phyloP scores from a whole-genome alignment of 2,329 filamentous ascomycete genomes.

The Ilyonectria sp. region DNA sequence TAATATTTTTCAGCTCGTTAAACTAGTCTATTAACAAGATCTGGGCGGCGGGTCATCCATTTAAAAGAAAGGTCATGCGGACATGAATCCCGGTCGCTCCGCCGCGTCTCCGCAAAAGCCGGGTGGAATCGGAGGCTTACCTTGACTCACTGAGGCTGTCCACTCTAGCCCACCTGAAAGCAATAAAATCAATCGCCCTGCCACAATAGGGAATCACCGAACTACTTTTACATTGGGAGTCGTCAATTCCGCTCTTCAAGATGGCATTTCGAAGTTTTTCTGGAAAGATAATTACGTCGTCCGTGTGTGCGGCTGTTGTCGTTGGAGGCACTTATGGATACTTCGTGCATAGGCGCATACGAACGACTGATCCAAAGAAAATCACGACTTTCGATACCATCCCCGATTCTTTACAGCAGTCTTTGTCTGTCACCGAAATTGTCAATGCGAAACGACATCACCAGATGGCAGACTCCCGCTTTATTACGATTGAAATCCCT shows the following conservation, averaged over 20 bases:
- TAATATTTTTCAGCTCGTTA: background rate
- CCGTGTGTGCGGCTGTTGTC: slow-evolving; percentile 26
- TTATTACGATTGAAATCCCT: slow-evolving; percentile 43
- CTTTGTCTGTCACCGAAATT: slow-evolving; percentile 41
- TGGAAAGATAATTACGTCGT: slow-evolving; percentile 34
- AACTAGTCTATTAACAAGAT: background rate
- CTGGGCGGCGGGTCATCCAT: background rate
- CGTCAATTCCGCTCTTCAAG: background rate
- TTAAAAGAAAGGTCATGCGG: background rate
- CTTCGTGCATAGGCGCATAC: slow-evolving; percentile 33
- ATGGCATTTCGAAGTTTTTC: slow-evolving; percentile 38
- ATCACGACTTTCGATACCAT: slow-evolving; percentile 37
- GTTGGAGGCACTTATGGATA: slow-evolving; percentile 37
- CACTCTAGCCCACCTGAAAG: slow-evolving; percentile 16
- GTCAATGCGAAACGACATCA: slow-evolving; percentile 46
- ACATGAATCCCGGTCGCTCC: background rate
- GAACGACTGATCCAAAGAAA: slow-evolving; percentile 22
- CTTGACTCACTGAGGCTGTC: slow-evolving; percentile 8
- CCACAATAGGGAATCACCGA: background rate
- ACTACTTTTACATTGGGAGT: background rate
- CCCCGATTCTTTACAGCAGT: slow-evolving; percentile 45
- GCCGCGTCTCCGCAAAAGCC: background rate
- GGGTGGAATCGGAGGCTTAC: slow-evolving; percentile 18
- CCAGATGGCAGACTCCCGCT: slow-evolving; percentile 42
- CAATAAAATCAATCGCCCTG: background rate